Percentiles rank a stretch among this genome's conserved stretches.
phyloP scores from a whole-genome alignment of 805 yeast species.

The Saturnispora gosingensis region DNA sequence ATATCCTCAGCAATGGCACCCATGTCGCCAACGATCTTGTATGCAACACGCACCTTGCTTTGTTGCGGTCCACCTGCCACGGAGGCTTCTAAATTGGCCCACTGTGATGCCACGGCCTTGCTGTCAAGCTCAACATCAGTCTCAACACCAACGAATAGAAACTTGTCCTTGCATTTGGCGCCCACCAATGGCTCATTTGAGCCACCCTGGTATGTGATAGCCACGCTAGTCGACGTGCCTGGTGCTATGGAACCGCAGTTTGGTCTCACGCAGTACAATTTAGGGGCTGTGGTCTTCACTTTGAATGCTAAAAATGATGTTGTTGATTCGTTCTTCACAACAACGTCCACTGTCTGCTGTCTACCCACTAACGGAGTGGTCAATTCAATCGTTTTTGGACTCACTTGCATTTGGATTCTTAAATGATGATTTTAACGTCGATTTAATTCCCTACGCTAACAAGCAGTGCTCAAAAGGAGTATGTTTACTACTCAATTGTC shows the following conservation, averaged over 20 bases:
- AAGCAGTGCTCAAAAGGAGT: not conserved
- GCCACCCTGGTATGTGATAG: constrained; percentile 80
- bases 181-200: constrained; percentile 64
- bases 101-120: constrained; percentile 51
- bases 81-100: constrained; percentile 69
- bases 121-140: constrained; percentile 51
- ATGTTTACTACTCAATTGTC: not conserved
- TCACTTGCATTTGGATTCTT: constrained; percentile 5
- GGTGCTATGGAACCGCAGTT: constrained; percentile 78
- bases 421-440: not conserved
- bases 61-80: constrained; percentile 20
- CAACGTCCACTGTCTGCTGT: constrained; percentile 55
- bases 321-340: constrained; percentile 45
- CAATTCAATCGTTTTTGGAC: constrained; percentile 7
- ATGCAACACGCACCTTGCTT: constrained; percentile 26
- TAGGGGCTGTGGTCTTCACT: constrained; percentile 97
- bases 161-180: constrained; percentile 83
- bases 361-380: constrained; percentile 54
- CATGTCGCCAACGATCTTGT: constrained; percentile 23
- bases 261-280: constrained; percentile 90
- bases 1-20: constrained; percentile 27
- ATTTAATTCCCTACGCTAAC: not conserved
- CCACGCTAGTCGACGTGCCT: constrained; percentile 61
- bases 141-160: constrained; percentile 80
- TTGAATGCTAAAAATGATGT: constrained; percentile 66